Evolutionary conservation across 129 eudicot species (phyloP), one percentile per base, ranked within the genome.

Genomic region (Centrapalus pauciflorus): DNA sequence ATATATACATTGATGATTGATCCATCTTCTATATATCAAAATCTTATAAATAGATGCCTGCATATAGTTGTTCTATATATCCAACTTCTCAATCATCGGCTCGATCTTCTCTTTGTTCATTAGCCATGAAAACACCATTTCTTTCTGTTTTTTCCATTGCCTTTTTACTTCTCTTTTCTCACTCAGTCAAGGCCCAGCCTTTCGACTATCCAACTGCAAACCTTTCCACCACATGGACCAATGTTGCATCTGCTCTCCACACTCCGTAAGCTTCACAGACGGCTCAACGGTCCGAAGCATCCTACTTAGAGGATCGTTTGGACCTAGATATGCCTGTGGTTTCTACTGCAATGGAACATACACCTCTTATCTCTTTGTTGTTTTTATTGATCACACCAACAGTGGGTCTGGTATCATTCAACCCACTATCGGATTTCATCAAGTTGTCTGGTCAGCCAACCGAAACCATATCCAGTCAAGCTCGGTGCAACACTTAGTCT

Each of bases 131-230:
- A 27, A 17, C 64, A 63, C 41, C 45, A 28, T 40, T 29, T 0
- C 12, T 72, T 9, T 66, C 62, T 66, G 55, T 27, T 25, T 12
- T 37, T 17, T 11, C 37, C 9, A 11, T 50, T 28, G 11, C 66
- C 43, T 73, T 54, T 7, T 9, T 69, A 13, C 34, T 70, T n/a
- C 40, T 78, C 49, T 26, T 29, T 37, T 70, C 65, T 37, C 4
- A 12, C 45, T 38, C 51, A 7, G 20, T 75, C 3, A 4, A 9
- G 4, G 76, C 75, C 14, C 76, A 79, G 12, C 74, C 63, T 28
- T 75, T 54, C 49, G 84, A 79, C 76, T 83, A 83, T 55, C 84
- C 88, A 11, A 70, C 77, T 9, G 88, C 82, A 34, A 83, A 67
- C 2, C 82, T 83, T 20, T 76, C 82, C 38, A 72, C 84, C 7